Base-by-base conservation (phyloP, 768 basidiomycete genomes). In the Serendipita indica region DNA sequence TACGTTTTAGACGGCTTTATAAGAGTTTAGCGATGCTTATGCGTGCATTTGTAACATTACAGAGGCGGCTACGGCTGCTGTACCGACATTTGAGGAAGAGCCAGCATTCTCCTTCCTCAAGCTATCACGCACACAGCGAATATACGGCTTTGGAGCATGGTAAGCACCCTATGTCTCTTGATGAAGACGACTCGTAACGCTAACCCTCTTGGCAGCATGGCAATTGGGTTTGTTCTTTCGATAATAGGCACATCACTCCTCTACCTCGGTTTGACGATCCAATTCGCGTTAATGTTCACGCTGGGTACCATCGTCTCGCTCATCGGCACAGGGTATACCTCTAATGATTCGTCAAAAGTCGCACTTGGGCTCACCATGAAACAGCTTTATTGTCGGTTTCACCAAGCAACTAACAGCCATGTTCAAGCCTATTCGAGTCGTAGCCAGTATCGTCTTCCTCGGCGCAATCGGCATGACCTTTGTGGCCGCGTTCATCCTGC, bases 371-470 rank as follows among this genome's bases (percentile, higher is more conserved):
- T n/a, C n/a, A n/a, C n/a, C n/a, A n/a, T n/a, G n/a, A n/a, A n/a
- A n/a, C n/a, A n/a, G n/a, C 0, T 94, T 96, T 74, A 72, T 94
- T 66, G 81, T 94, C 59, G 89, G 89, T 60, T 91, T 89, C 70
- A 67, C 70, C 60, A 86, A 79, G 64, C 92, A 97, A 68, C 59
- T 87, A 45, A 89, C 89, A 71, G 77, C 89, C 63, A 93, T 93
- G 91, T 94, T 94, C 78, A 92, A 92, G 70, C 87, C 90, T 54
- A 79, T 94, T 20, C 89, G 92, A 57, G 71, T 94, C 3, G 71
- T 88, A 18, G 91, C 92, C 2, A 81, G 89, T 1, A 68, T 91
- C 60, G 67, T 92, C 33, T 81, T 94, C 68, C 68, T 97, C 12
- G 85, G 70, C 0, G 82, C 84, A 14, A 88, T 96, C 62, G 84